These are phyloP conservation scores for Graphium sp. DNA, from an alignment of 2,329 filamentous ascomycete species.

Conservation along the genomic window DNA sequence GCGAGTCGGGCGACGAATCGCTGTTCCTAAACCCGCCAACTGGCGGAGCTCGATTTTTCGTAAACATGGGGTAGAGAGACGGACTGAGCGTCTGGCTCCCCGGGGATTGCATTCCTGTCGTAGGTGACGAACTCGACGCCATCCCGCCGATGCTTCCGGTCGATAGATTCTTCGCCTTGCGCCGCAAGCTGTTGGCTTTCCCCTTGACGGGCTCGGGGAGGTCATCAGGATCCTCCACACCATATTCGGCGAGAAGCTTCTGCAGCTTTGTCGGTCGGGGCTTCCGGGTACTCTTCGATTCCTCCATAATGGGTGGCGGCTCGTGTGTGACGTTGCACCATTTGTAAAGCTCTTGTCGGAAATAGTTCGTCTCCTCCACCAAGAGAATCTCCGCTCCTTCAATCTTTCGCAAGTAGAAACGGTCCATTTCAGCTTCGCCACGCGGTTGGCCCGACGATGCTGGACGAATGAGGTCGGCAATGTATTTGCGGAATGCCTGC, in stretches of 20 bases:
- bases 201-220: slow-evolving; percentile 68
- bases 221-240: slow-evolving; percentile 80
- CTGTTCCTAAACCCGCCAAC: not conserved
- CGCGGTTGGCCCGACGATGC: slow-evolving; percentile 61
- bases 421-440: slow-evolving; percentile 78
- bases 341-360: slow-evolving; percentile 87
- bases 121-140: slow-evolving; percentile 1
- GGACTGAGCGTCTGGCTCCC: slow-evolving; percentile 5
- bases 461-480: slow-evolving; percentile 66
- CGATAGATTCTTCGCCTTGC: slow-evolving; percentile 45
- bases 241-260: slow-evolving; percentile 78
- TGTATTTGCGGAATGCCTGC: slow-evolving; percentile 66
- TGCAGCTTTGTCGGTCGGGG: slow-evolving; percentile 93
- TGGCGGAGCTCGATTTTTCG: not conserved
- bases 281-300: slow-evolving; percentile 84
- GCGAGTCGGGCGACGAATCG: slow-evolving; percentile 6
- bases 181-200: slow-evolving; percentile 57
- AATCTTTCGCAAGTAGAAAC: slow-evolving; percentile 93
- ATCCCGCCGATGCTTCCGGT: slow-evolving; percentile 23
- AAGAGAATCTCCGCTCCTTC: slow-evolving; percentile 91
- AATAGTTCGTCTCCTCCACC: slow-evolving; percentile 90
- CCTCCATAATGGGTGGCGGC: slow-evolving; percentile 69
- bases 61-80: slow-evolving; percentile 6
- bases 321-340: slow-evolving; percentile 82
- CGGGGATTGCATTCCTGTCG: slow-evolving; percentile 1